A percentile compares a stretch with the other conserved stretches of the same genome.
Evolutionary conservation across 768 basidiomycete species (phyloP).

Genomic region (Obba rivulosa): DNA sequence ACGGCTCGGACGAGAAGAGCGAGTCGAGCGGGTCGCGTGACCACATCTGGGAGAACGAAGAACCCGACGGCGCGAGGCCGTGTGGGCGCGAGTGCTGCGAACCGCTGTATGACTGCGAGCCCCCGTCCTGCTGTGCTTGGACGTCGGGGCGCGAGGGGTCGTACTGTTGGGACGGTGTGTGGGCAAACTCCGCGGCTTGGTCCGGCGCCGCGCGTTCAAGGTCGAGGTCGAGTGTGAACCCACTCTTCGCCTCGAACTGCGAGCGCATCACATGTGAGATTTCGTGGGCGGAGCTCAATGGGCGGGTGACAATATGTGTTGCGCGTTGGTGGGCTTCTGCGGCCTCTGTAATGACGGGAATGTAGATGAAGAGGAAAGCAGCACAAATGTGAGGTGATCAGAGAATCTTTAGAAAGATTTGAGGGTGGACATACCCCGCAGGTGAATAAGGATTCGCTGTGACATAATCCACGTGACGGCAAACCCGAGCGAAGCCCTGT

Average conservation of each 20-base stretch:
- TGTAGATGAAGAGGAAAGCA: not conserved
- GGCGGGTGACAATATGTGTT: slow-evolving; percentile 11
- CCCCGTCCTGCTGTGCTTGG: no score
- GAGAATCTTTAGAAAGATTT: not conserved
- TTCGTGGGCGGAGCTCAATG: slow-evolving; percentile 8
- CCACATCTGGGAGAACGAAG: no score
- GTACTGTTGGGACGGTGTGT: not conserved
- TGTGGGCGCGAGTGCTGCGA: no score
- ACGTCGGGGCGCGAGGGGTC: slow-evolving; percentile 1
- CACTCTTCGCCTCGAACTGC: slow-evolving; percentile 10
- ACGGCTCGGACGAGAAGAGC: not conserved
- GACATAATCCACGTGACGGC: slow-evolving; percentile 31
- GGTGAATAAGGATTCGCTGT: slow-evolving; percentile 30
- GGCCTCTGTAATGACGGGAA: slow-evolving; percentile 10
- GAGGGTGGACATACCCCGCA: slow-evolving; percentile 22
- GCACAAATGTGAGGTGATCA: not conserved
- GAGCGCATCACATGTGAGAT: slow-evolving; percentile 17
- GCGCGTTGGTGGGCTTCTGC: slow-evolving; percentile 13
- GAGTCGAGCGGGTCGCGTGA: not conserved
- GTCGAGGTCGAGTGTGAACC: slow-evolving; percentile 3
- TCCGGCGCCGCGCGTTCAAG: not conserved
- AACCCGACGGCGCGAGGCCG: no score
- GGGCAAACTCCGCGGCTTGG: not conserved
- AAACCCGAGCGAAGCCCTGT: slow-evolving; percentile 31
- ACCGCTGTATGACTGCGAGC: no score